A percentile compares a stretch with the other conserved stretches of the same genome.
phyloP scores from a whole-genome alignment of 108 stramenopile species.

The Skeletonema grethae region DNA sequence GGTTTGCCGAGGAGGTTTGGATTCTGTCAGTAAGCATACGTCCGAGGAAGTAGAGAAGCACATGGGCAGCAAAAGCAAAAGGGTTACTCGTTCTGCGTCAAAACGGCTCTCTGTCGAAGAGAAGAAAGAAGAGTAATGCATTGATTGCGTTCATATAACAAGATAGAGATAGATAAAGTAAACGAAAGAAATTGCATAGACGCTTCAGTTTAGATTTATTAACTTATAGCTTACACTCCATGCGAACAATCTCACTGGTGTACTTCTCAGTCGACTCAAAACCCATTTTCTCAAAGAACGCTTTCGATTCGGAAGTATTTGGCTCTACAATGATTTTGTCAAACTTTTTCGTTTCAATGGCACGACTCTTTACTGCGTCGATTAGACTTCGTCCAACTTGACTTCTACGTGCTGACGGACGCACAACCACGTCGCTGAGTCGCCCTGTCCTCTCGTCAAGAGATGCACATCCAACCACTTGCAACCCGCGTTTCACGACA shows the following conservation, averaged over 20 bases:
- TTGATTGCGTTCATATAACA: not conserved
- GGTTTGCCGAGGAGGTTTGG: constrained; percentile 45
- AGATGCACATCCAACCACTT: constrained; percentile 71
- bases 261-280: constrained; percentile 33
- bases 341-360: constrained; percentile 23
- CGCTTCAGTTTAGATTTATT: not conserved
- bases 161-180: not conserved
- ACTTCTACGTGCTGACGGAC: constrained; percentile 56
- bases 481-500: constrained; percentile 71
- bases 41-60: constrained; percentile 42
- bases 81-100: constrained; percentile 36
- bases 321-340: constrained; percentile 48
- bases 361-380: constrained; percentile 48
- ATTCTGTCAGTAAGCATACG: constrained; percentile 39
- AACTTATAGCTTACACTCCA: constrained; percentile 46
- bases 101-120: not conserved
- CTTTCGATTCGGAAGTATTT: constrained; percentile 37
- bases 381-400: constrained; percentile 46
- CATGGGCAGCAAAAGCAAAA: constrained; percentile 24
- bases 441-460: constrained; percentile 57
- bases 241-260: constrained; percentile 28
- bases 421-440: constrained; percentile 66
- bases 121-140: not conserved
- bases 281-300: constrained; percentile 60
- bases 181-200: not conserved